phyloP scores from a whole-genome alignment of 2,329 filamentous ascomycete species.

The Pleoardoris graminearum region DNA sequence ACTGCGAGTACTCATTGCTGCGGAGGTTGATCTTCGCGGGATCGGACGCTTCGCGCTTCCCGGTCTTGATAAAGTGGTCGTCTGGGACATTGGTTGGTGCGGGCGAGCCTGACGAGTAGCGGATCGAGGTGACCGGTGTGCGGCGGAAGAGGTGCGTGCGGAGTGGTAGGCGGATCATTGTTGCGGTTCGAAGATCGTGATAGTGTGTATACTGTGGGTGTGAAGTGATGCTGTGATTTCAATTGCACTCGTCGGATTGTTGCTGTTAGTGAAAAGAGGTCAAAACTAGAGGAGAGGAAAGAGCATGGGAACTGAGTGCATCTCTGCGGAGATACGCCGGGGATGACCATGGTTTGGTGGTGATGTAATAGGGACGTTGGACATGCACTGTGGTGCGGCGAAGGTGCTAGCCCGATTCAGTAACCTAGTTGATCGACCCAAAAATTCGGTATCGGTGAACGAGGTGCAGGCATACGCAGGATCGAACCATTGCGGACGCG shows the following conservation, averaged over 20 bases:
- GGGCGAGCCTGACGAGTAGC: constrained; percentile 11
- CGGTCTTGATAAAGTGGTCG: constrained; percentile 15
- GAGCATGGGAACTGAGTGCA: not conserved
- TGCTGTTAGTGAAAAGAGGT: not conserved
- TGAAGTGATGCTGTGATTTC: not conserved
- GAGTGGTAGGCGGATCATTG: constrained; percentile 1
- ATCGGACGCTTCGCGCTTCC: constrained; percentile 7
- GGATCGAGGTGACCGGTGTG: not conserved
- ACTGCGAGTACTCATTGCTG: constrained; percentile 16
- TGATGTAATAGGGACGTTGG: constrained; percentile 1
- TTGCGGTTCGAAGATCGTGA: not conserved
- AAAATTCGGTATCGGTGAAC: not conserved
- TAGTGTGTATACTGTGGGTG: not conserved
- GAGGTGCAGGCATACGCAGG: not conserved
- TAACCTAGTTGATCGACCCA: not conserved
- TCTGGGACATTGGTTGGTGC: not conserved
- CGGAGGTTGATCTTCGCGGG: constrained; percentile 11
- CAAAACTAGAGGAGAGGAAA: not conserved
- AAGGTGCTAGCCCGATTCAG: not conserved
- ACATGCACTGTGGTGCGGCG: not conserved
- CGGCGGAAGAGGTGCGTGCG: not conserved
- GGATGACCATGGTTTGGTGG: not conserved
- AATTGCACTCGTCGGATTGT: not conserved
- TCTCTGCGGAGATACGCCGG: not conserved
- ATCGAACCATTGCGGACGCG: no score